Evolutionary conservation across 495 filamentous ascomycete genomes (phyloP).

Genomic region (Penicillium alfredii): DNA sequence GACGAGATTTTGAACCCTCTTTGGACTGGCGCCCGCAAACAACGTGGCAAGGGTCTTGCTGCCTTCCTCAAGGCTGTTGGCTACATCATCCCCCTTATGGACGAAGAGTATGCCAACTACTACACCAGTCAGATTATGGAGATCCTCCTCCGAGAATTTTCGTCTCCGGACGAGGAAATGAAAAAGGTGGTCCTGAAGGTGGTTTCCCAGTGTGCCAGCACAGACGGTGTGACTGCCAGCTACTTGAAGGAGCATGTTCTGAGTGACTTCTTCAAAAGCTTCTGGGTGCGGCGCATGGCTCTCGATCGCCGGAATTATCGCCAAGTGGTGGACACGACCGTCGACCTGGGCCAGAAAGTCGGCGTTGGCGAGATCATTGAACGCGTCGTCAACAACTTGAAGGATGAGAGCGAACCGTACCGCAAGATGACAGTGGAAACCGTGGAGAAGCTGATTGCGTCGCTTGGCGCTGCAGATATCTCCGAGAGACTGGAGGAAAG

Average conservation of each 20-base stretch:
- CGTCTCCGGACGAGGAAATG: conserved; percentile 98
- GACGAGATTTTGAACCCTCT: conserved; percentile 95
- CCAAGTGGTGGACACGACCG: conserved; percentile 96
- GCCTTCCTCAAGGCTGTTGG: conserved; percentile 97
- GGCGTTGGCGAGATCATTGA: conserved; percentile 93
- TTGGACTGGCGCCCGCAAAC: conserved; percentile 92
- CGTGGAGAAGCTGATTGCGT: conserved; percentile 89
- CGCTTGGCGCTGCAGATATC: conserved; percentile 89
- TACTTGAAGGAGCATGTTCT: conserved; percentile 95
- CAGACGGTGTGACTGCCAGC: conserved; percentile 86
- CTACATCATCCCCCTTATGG: conserved; percentile 98
- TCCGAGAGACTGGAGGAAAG: conserved; percentile 87
- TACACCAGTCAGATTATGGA: conserved; percentile 99
- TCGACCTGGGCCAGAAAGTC: conserved; percentile 95
- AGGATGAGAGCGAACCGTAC: conserved; percentile 97
- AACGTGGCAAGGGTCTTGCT: conserved; percentile 91
- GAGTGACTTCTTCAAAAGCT: conserved; percentile 95
- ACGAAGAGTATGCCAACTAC: conserved; percentile 99
- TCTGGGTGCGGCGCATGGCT: conserved; percentile 97
- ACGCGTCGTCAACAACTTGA: conserved; percentile 87
- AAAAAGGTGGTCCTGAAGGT: conserved; percentile 99
- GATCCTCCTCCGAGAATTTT: conserved; percentile 91
- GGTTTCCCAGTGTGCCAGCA: conserved; percentile 92
- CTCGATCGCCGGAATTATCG: conserved; percentile 94
- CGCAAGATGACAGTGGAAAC: conserved; percentile 99